These are phyloP conservation scores for Curvularia spicifera DNA, from an alignment of 2,329 filamentous ascomycete genomes.

Conservation along the genomic window DNA sequence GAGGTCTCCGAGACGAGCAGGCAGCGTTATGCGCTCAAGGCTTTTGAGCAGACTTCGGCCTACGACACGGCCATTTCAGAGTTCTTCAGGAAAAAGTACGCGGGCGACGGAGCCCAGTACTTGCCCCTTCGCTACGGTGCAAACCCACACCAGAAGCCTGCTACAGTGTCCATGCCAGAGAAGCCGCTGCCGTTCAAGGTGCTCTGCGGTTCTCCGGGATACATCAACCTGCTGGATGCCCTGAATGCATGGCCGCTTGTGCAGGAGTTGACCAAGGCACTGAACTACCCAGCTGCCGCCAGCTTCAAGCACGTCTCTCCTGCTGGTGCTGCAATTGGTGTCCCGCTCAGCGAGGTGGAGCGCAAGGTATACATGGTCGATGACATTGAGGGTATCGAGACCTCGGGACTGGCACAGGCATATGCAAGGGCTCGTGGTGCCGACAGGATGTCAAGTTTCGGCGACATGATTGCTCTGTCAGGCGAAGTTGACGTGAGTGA, in stretches of 20 bases:
- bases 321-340: constrained; percentile 91
- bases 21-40: constrained; percentile 92
- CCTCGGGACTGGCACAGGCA: constrained; percentile 85
- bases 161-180: constrained; percentile 77
- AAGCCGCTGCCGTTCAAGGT: constrained; percentile 92
- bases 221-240: constrained; percentile 96
- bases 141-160: constrained; percentile 98
- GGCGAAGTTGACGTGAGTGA: constrained; percentile 75
- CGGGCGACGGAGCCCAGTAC: constrained; percentile 81
- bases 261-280: constrained; percentile 89
- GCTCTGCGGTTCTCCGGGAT: constrained; percentile 85
- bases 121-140: constrained; percentile 89
- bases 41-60: constrained; percentile 96
- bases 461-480: constrained; percentile 92
- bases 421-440: constrained; percentile 95
- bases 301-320: constrained; percentile 99
- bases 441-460: constrained; percentile 98
- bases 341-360: constrained; percentile 84
- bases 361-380: constrained; percentile 98
- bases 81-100: constrained; percentile 98
- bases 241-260: constrained; percentile 97
- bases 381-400: constrained; percentile 87
- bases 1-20: constrained; percentile 85
- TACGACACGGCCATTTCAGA: constrained; percentile 94
- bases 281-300: constrained; percentile 87